Base-by-base conservation (phyloP, 78 protist genomes). In the Chrysochromulina parva region DNA sequence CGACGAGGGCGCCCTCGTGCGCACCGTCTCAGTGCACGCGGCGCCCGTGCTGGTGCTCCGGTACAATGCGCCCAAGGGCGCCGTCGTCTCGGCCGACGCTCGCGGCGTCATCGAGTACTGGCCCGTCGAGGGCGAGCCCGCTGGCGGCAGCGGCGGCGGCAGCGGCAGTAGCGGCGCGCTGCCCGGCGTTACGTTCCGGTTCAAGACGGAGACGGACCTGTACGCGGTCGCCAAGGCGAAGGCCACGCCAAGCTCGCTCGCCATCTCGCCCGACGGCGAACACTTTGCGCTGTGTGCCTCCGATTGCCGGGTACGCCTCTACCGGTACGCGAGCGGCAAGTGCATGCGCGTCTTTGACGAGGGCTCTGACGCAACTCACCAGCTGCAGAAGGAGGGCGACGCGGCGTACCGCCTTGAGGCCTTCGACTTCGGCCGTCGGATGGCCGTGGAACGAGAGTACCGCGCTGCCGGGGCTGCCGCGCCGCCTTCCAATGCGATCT, bases 201-300 rank as follows among this genome's bases (percentile, higher is more conserved):
- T 24, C 90, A 97, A 97, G 89, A 38, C 85, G 57, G 98, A 98
- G n/a, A 98, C 99, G 1, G 98, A 97, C 92, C 96, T 98, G 58
- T 98, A 73, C 89, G 96, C 87, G 24, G 47, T 98, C 7, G 87
- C 93, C 57, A 95, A 96, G 94, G 55, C 60, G 6, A 28, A 88
- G 47, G 93, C 98, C 17, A 0, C 17, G 14, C 89, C 97, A 50
- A 67, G 66, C 13, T 88, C 94, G 54, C 91, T 98, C 52, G 85
- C 58, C 11, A 3, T 97, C 74, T 81, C 94, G 47, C 55, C 62
- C 22, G 91, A 96, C 84, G 98, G 98, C 48, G 13, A 38, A 17
- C 71, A 60, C 57, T 93, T 97, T 69, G 95, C 96, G 0, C 47
- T 62, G 4, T 95, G 92, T 93, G 92, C 90, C 19, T 58, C 74